Evolutionary conservation across 495 filamentous ascomycete genomes (phyloP), one percentile per base, ranked within the genome.

Genomic region (Penicillium cataractarum): DNA sequence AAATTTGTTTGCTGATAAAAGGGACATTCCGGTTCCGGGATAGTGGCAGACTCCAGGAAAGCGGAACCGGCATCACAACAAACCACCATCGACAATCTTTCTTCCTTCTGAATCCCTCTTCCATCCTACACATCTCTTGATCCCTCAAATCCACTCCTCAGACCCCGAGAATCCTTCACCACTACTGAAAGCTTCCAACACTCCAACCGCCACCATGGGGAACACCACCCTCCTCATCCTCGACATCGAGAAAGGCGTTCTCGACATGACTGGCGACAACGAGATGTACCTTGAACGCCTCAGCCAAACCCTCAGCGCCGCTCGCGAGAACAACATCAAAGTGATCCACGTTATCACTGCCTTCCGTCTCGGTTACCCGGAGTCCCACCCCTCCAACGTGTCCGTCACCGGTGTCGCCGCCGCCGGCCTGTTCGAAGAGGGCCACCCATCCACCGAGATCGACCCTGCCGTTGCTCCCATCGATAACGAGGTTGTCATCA

Each of bases 281-380:
- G 55, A 58, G 10, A 15, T 37, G 33, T 78, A 74, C 53, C 65
- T 79, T 15, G 9, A 64, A 13, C 70, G 65, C n/a, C 44, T 78
- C 4, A 52, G 67, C 19, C 42, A 57, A 12, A 65, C 64, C 6
- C 55, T 78, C 13, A 24, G 58, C 1, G 54, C 64, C 0, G 76
- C 77, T 12, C 75, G 77, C 50, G 37, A 67, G 3, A 55, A 63
- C 17, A 53, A 58, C 13, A 52, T 73, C 49, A 63, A 66, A 13
- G 59, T 80, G 10, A 65, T 81, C 32, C 68, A 80, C 57, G 65
- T 79, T 4, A 65, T 66, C 19, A 70, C 75, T 2, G 61, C 58
- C 21, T 80, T 80, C 60, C 72, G 77, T 4, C 66, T 65, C 0
- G 71, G 66, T 4, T 74, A 76, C 53, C 75, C 71, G 5, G 78